phyloP scores from a whole-genome alignment of 257 asterid species.

The Solanum pimpinellifolium region DNA sequence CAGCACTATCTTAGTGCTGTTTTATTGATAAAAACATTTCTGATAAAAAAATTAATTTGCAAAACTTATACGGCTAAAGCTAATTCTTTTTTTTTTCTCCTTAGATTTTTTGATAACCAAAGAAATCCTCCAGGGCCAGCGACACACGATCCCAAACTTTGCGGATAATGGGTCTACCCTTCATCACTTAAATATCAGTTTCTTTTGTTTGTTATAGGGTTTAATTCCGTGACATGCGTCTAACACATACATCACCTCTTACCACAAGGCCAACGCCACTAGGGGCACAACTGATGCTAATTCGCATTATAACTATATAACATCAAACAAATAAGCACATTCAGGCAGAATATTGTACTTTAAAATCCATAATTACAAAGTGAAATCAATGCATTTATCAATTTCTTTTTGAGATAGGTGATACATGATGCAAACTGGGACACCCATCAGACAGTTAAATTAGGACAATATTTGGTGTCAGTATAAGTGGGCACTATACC shows the following conservation, averaged over 20 bases:
- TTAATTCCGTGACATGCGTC: background rate
- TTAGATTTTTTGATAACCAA: background rate
- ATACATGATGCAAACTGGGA: background rate
- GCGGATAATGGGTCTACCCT: background rate
- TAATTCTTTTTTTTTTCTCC: background rate
- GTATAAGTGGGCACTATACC: background rate
- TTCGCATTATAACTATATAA: background rate
- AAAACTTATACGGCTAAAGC: background rate
- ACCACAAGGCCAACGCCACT: background rate
- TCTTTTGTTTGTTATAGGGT: background rate
- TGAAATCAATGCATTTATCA: background rate
- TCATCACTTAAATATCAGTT: background rate
- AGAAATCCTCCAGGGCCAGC: background rate
- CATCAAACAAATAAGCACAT: background rate
- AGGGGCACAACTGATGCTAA: background rate
- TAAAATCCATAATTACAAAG: background rate
- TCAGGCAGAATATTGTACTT: background rate
- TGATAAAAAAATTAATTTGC: background rate
- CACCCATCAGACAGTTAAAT: background rate
- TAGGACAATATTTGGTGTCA: background rate
- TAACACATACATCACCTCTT: background rate
- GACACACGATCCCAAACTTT: background rate
- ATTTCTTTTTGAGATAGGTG: background rate
- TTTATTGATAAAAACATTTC: background rate
- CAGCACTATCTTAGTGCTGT: background rate